phyloP scores from a whole-genome alignment of 495 filamentous ascomycete species.

The Mytilinidion resinicola region DNA sequence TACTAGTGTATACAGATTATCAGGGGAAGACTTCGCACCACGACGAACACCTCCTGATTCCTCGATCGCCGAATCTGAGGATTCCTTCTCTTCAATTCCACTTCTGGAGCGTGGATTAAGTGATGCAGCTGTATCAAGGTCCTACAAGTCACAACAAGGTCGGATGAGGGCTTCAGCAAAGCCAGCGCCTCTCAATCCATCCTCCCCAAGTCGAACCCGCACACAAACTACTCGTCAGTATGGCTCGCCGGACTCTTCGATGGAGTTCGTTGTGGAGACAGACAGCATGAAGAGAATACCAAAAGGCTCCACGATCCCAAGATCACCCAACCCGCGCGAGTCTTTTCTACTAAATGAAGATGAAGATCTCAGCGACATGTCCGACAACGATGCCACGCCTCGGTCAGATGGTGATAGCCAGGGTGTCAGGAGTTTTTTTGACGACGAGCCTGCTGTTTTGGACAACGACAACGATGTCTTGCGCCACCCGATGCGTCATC shows the following conservation, averaged over 20 bases:
- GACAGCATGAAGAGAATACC: slow-evolving; percentile 52
- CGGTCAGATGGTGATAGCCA: slow-evolving; percentile 39
- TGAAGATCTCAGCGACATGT: slow-evolving; percentile 67
- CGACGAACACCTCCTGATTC: background rate
- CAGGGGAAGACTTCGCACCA: slow-evolving; percentile 16
- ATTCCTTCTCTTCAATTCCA: slow-evolving; percentile 72
- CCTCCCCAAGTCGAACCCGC: background rate
- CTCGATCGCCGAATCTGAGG: slow-evolving; percentile 42
- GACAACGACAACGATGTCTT: slow-evolving; percentile 43
- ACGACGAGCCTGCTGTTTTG: slow-evolving; percentile 34
- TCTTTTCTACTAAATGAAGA: slow-evolving; percentile 64
- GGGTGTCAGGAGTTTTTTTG: slow-evolving; percentile 38
- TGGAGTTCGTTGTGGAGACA: slow-evolving; percentile 53
- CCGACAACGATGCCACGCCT: slow-evolving; percentile 68
- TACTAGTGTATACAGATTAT: slow-evolving; percentile 31
- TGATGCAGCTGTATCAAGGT: slow-evolving; percentile 42
- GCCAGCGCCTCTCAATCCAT: slow-evolving; percentile 16
- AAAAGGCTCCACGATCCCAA: slow-evolving; percentile 42
- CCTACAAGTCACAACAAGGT: slow-evolving; percentile 21
- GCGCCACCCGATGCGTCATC: slow-evolving; percentile 63
- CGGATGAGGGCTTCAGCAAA: slow-evolving; percentile 16
- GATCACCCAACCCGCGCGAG: slow-evolving; percentile 35
- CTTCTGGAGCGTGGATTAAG: slow-evolving; percentile 67
- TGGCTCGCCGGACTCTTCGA: slow-evolving; percentile 39
- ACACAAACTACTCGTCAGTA: slow-evolving; percentile 2